Evolutionary conservation across 23 red algal species (phyloP), one percentile per base, ranked within the genome.

Genomic region (Porphyridium purpureum): DNA sequence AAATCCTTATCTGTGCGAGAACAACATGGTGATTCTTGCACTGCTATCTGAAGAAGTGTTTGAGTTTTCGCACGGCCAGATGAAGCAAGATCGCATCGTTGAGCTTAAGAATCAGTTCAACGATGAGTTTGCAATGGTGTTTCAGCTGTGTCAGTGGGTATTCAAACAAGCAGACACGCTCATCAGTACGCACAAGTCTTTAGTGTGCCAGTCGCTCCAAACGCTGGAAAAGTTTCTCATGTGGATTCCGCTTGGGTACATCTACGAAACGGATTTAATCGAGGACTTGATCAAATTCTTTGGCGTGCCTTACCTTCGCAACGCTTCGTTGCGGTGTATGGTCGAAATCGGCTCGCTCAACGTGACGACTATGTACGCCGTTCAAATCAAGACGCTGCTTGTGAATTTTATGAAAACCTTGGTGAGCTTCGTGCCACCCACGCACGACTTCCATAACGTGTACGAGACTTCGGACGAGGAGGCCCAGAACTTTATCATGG

Each of bases 191-290:
- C 70, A 69, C 30, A 75, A 75, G 5, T 60, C 79, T 24, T 64
- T 95, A 15, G 58, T 95, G 21, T 41, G 68, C 24, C 72, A 77
- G 46, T 81, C 88, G 21, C 59, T 95, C n/a, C 66, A 80, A 23
- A 95, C 79, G 27, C 77, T 95, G 19, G 79, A 85, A 44, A 71
- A 74, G 44, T 95, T 95, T 60, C 61, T 95, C 14, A 76, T 74
- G 23, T 95, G 88, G 88, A 84, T 95, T 53, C 88, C 88, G n/a
- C 54, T 95, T 9, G 88, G 88, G 24, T 95, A 84, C 63, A 86
- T 95, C 33, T 85, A 85, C 49, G 88, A 95, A 41, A 95, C 79
- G 21, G 46, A 95, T 31, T 60, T 95, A 0, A 84, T 95, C 29
- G 80, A 95, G 62, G 35, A 30, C 8, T 67, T 95, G 7, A 47